These are phyloP conservation scores for Maudiozyma pseudohumilis DNA, from an alignment of 805 yeast genomes.

Conservation along the genomic window DNA sequence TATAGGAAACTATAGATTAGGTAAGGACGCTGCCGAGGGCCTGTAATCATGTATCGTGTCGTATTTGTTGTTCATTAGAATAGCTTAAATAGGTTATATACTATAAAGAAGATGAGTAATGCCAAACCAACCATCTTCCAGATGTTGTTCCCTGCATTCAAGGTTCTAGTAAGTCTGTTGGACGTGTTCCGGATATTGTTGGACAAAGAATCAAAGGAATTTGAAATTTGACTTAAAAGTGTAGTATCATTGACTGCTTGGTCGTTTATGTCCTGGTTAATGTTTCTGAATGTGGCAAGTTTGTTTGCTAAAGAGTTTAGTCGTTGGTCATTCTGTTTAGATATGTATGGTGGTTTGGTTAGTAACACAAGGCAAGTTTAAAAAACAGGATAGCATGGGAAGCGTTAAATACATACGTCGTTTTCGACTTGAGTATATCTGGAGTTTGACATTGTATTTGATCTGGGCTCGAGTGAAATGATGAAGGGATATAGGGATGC, in stretches of 20 bases:
- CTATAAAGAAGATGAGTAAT: conserved; percentile 41
- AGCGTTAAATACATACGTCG: conserved; percentile 8
- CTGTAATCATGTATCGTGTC: conserved; percentile 1
- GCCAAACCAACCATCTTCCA: conserved; percentile 52
- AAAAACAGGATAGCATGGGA: too few species aligned
- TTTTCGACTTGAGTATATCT: conserved; percentile 26
- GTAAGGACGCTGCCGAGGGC: conserved; percentile 59
- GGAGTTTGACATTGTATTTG: conserved; percentile 23
- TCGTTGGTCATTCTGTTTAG: conserved; percentile 47
- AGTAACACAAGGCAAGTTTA: too few species aligned
- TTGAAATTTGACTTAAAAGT: conserved; percentile 34
- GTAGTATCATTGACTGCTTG: conserved; percentile 50
- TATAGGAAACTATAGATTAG: conserved; percentile 79
- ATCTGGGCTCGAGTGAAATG: too few species aligned
- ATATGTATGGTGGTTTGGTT: too few species aligned
- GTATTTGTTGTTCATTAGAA: conserved; percentile 26
- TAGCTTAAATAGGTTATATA: conserved; percentile 46
- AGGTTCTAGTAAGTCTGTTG: conserved; percentile 42
- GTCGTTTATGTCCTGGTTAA: conserved; percentile 57
- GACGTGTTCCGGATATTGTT: conserved; percentile 45
- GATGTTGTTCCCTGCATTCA: conserved; percentile 48
- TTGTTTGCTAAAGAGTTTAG: conserved; percentile 57
- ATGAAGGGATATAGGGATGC: too few species aligned
- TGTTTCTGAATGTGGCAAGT: conserved; percentile 50
- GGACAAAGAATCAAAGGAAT: conserved; percentile 41